Evolutionary conservation across 2,329 filamentous ascomycete genomes (phyloP).

Genomic region (Fusarium annulatum): DNA sequence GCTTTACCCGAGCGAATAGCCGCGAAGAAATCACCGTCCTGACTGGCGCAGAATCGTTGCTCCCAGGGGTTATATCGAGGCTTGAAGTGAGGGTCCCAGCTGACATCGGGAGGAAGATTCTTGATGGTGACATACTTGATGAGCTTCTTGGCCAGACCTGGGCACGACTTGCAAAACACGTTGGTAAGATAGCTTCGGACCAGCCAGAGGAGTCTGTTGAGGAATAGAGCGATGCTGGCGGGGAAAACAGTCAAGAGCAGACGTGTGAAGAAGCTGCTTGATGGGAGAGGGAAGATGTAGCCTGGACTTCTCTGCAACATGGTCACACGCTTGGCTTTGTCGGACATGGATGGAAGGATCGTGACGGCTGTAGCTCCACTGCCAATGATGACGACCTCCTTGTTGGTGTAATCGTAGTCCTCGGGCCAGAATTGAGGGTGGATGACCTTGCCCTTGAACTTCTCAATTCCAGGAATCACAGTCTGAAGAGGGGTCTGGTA

Average conservation of each 20-base stretch:
- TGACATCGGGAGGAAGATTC: constrained; percentile 61
- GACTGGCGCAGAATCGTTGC: constrained; percentile 72
- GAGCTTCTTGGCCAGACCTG: constrained; percentile 56
- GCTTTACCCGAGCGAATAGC: constrained; percentile 53
- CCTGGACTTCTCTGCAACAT: constrained; percentile 77
- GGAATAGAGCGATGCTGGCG: constrained; percentile 54
- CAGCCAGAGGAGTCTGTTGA: constrained; percentile 61
- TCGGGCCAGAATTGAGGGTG: constrained; percentile 82
- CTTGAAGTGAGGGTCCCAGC: constrained; percentile 64
- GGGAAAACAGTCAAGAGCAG: constrained; percentile 56
- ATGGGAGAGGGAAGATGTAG: constrained; percentile 67
- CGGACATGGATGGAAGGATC: constrained; percentile 69
- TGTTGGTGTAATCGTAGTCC: constrained; percentile 71
- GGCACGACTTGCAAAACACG: constrained; percentile 62
- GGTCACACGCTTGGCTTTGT: constrained; percentile 68
- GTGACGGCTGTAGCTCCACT: constrained; percentile 76
- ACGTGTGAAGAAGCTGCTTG: constrained; percentile 50
- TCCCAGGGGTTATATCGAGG: constrained; percentile 71
- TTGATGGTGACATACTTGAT: constrained; percentile 55
- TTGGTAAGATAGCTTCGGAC: constrained; percentile 54
- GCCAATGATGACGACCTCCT: constrained; percentile 74
- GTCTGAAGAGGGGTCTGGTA: constrained; percentile 69
- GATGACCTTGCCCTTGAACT: constrained; percentile 59
- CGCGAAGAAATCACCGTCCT: constrained; percentile 59
- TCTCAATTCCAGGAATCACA: constrained; percentile 56